Base-by-base conservation (phyloP, 176 grass and related monocot species). In the Dendrocalamus sinicus region DNA sequence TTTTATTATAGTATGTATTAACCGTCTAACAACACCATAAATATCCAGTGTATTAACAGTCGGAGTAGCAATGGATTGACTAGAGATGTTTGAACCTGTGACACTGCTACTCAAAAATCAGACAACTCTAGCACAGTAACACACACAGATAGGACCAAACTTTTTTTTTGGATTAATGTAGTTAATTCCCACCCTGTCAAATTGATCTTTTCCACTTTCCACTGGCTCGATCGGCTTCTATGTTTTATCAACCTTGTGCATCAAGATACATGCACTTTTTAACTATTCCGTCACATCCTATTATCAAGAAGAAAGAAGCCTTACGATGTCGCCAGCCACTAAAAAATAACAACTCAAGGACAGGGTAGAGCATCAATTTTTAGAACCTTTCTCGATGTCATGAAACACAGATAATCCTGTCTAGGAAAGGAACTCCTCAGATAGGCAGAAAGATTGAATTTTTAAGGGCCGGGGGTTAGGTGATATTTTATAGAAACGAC, bases 281-380 rank as follows among this genome's bases (percentile, higher is more conserved):
- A 39, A 86, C 50, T 51, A 63, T 86, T 65, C 22, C 2, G 9
- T n/a, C 52, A 53, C 69, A 75, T 68, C 19, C 52, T n/a, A 45
- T 50, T 81, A 26, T 84, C 50, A 75, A 74, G 81, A 89, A 89
- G 75, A 59, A 68, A 69, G 19, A 50, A 16, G 45, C 69, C 19
- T 70, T 59, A 12, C 28, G 13, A 58, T 73, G 54, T 39, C 23
- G 20, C 30, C 43, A 66, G 9, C 4, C 23, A 69, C 15, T n/a
- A 22, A 73, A 78, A 53, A 35, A 4, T 7, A 23, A 9, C 7
- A 65, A 39, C 70, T 81, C 52, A 30, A 52, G 47, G 48, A 62
- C 51, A 41, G 30, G 52, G 70, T 28, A 81, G 1, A 53, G 15
- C 44, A 71, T 65, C 78, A 82, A 47, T 78, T 86, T 78, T 83